Evolutionary conservation across 2,329 filamentous ascomycete species (phyloP).

Genomic region (Remersonia thermophila): DNA sequence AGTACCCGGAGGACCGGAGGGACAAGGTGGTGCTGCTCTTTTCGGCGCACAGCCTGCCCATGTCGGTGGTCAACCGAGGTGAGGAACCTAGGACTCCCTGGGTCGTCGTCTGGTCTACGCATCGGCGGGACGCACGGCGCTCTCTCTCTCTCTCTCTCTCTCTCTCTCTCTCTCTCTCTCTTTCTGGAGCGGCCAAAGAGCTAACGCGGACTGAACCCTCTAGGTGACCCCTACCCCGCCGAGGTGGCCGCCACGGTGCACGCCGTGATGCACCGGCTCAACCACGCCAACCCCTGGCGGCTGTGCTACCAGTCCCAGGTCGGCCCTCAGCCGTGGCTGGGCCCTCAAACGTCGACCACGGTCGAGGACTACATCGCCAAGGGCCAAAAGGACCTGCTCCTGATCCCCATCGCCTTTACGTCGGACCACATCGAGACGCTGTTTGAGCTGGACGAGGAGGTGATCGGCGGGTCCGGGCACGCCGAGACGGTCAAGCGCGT

Average conservation of each 20-base stretch:
- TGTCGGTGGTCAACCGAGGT: constrained; percentile 93
- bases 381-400: constrained; percentile 78
- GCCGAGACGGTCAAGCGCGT: constrained; percentile 74
- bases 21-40: constrained; percentile 79
- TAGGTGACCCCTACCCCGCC: constrained; percentile 84
- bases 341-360: constrained; percentile 80
- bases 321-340: constrained; percentile 87
- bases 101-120: too few species aligned
- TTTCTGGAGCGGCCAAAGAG: background rate
- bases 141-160: background rate
- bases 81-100: too few species aligned
- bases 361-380: constrained; percentile 83
- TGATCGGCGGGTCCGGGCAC: constrained; percentile 77
- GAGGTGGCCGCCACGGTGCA: constrained; percentile 94
- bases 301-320: constrained; percentile 98
- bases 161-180: background rate
- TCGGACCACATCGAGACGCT: constrained; percentile 98
- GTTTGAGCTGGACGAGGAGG: constrained; percentile 86
- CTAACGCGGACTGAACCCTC: too few species aligned
- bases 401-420: constrained; percentile 94
- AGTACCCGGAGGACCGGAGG: constrained; percentile 71
- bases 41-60: constrained; percentile 89
- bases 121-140: too few species aligned
- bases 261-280: constrained; percentile 86
- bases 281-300: constrained; percentile 81